Evolutionary conservation across 169 alveolate genomes (phyloP), one percentile per base, ranked within the genome.

Genomic region (Eimeria zaria): DNA sequence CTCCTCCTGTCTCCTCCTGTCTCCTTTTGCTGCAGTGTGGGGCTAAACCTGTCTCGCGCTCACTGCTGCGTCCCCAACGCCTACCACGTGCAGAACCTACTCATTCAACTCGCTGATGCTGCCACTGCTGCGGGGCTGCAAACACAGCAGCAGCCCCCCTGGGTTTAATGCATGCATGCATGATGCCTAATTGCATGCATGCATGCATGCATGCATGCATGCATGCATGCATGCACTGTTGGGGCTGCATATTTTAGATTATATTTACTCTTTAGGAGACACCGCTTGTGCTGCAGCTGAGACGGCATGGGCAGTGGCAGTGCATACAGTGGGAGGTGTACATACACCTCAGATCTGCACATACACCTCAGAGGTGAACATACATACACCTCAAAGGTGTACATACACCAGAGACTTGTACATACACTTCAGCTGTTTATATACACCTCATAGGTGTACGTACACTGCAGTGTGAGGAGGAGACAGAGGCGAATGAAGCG

Each of bases 11-110:
- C 58, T 51, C 58, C 58, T 51, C 58, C 58, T 51, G 58, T 51
- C 58, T 51, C 58, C 58, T 51, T n/a, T n/a, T n/a, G 58, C 53
- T 33, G 36, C 88, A 83, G 91, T 55, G 91, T 83, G 73, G 91
- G 91, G 18, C 73, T 83, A 18, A 51, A 83, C 41, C 53, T 83
- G 3, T 83, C 91, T 39, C 44, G 91, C 16, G 91, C 91, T 55
- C 91, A 53, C 74, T 33, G 76, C 11, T 83, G 91, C n/a, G 91
- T 83, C 27, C 91, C 91, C 53, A 83, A 83, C 53, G 91, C 91
- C 14, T 83, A 83, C 27, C 91, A 83, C 53, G 91, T 83, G 2
- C 91, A 83, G 53, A 83, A 74, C 30, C 91, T 83, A n/a, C 51
- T 83, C 41, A 83, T 83, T 27, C 91, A 83, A 22, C 74, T 83